Base-by-base conservation (phyloP, 2,329 filamentous ascomycete genomes). In the Colletotrichum somersetense region DNA sequence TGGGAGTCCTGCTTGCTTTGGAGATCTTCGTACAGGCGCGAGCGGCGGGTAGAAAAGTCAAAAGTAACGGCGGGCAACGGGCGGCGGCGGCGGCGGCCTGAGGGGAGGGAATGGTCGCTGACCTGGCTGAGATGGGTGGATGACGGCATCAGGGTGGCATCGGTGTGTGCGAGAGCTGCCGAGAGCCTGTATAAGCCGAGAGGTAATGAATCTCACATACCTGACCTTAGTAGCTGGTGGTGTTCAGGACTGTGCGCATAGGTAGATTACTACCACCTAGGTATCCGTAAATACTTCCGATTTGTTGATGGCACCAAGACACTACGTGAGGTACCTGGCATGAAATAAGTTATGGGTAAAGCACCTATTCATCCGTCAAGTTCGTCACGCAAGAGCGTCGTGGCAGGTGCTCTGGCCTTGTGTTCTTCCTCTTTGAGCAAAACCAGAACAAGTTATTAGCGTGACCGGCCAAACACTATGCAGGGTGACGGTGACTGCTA, bases 281-380 rank as follows among this genome's bases (percentile, higher is more conserved):
- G 40, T 42, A 42, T 10, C 30, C 30, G 30, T 30, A 16, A 42
- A 53, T 11, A n/a, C 20, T 69, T 55, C 38, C 16, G 55, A 38
- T 35, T 55, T 63, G 38, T 44, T 64, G 12, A 48, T 64, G 53
- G 55, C 69, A 38, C 55, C 50, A 65, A 61, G 46, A 65, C 66
- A 69, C 48, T 64, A 64, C 30, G 8, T 20, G 30, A 71, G 26
- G 46, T 53, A 46, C 62, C 53, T 53, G 62, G 50, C 53, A 66
- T 44, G 42, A 20, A 30, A n/a, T 38, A 20, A 62, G 59, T 62
- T 40, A 20, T 11, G 10, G 8, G 35, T 38, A 2, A 23, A 35
- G 46, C 52, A 20, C 3, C 44, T 46, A 38, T 42, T 35, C 35
- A 40, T 42, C n/a, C 35, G 46, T 40, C 61, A 30, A 52, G 5